Conservation (phyloP, 768 basidiomycete species). For the Rhodotorula paludigena region DNA sequence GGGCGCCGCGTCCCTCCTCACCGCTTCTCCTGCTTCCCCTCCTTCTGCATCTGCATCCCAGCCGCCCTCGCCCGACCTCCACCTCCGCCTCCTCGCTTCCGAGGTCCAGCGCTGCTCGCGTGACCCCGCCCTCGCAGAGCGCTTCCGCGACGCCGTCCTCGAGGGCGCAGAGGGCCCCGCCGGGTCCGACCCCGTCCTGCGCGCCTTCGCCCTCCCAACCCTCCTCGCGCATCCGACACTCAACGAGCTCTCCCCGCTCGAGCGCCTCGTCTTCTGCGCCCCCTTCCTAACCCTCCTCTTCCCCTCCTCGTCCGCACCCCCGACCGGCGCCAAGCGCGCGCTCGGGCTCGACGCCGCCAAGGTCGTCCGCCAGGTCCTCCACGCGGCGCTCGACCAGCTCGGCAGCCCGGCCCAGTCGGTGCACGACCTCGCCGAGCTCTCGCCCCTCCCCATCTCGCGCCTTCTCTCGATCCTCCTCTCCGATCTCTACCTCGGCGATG, state of each 20-base stretch:
- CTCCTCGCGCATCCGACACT: constrained; percentile 66
- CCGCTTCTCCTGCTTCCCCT: constrained; percentile 56
- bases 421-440: constrained; percentile 79
- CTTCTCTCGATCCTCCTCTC: constrained; percentile 74
- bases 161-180: constrained; percentile 52
- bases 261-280: constrained; percentile 72
- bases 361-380: constrained; percentile 66
- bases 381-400: constrained; percentile 81
- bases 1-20: constrained; percentile 56
- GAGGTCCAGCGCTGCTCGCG: constrained; percentile 83
- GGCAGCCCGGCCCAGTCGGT: constrained; percentile 77
- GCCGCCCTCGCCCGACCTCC: constrained; percentile 60
- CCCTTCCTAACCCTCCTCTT: constrained; percentile 19
- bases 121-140: constrained; percentile 82
- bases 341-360: constrained; percentile 89
- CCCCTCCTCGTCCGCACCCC: constrained; percentile 42
- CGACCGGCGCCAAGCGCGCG: constrained; percentile 61
- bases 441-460: constrained; percentile 67
- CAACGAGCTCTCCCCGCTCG: constrained; percentile 72
- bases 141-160: constrained; percentile 84
- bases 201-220: constrained; percentile 74
- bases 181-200: constrained; percentile 69
- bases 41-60: constrained; percentile 50
- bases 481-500: constrained; percentile 46
- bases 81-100: constrained; percentile 77